These are phyloP conservation scores for Peronospora farinosa DNA, from an alignment of 352 stramenopile genomes.

Conservation along the genomic window DNA sequence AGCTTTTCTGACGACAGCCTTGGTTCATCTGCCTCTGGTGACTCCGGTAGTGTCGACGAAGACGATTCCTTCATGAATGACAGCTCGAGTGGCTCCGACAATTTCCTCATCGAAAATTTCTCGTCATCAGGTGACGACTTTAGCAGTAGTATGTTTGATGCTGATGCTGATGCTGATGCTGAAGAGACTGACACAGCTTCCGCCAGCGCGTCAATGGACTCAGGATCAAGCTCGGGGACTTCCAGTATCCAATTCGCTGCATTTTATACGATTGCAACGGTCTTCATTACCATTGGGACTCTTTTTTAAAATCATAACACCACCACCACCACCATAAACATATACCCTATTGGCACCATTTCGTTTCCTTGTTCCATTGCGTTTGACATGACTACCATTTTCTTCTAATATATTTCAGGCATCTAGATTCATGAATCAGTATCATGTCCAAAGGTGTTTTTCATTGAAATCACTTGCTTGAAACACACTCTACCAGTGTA, in stretches of 20 bases:
- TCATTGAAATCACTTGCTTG: too few relatives aligned
- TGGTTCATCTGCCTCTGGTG: conserved; percentile 4
- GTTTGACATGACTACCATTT: too few relatives aligned
- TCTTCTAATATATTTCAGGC: too few relatives aligned
- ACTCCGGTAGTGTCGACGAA: conserved; percentile 1
- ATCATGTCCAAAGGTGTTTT: too few relatives aligned
- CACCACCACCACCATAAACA: not conserved
- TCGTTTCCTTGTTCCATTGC: not conserved
- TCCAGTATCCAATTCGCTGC: conserved; percentile 5
- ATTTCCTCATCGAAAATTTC: conserved; percentile 9
- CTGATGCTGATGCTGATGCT: too few relatives aligned
- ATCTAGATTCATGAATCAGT: too few relatives aligned
- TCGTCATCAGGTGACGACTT: conserved; percentile 4
- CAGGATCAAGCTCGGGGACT: conserved; percentile 16
- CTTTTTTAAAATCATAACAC: conserved; percentile 17
- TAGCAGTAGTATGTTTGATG: conserved; percentile 3
- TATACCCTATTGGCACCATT: conserved; percentile 7
- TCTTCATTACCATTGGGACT: conserved; percentile 9
- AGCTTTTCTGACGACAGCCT: not conserved
- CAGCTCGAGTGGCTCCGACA: conserved; percentile 10
- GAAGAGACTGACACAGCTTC: conserved; percentile 6
- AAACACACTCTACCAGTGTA: too few relatives aligned
- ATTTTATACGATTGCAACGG: conserved; percentile 14
- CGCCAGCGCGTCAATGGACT: not conserved
- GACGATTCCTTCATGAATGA: conserved; percentile 7